Base-by-base conservation (phyloP, 1,284 basidiomycete genomes). In the Omphalotus olearius region DNA sequence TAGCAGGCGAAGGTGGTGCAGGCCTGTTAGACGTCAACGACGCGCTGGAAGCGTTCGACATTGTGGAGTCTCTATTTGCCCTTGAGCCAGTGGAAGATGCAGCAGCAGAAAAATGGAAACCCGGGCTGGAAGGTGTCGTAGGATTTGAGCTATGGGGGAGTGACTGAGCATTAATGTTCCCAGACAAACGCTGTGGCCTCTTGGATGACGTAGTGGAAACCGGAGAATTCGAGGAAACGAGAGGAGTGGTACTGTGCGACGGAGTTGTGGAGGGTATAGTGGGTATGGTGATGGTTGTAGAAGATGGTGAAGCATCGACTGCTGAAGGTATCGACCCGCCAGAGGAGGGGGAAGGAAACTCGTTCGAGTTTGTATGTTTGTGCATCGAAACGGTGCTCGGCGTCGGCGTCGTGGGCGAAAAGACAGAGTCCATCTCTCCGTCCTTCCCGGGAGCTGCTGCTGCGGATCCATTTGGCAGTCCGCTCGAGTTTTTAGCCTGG, bases 1-100 rank as follows among this genome's bases (percentile, higher is more conserved):
- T 60, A 4, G 73, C 79, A 9, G 83, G 84, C 1, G 83, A 85
- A 1, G 79, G 80, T 0, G 85, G 85, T 0, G 85, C 84, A 14
- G 80, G 83, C 7, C 84, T 76, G 3, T 74, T 79, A 2, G 81
- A 78, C 0, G 73, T 72, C 44, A 80, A 72, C 2, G 61, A 54
- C 59, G 59, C 54, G 57, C 59, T 43, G 37, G 47, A 45, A 45
- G 43, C 54, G 51, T 54, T 59, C 42, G 42, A 51, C 35, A 45
- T 42, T 17, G 58, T 57, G 26, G 63, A 56, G 26, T 52, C 47
- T 45, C 37, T 38, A 25, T 42, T 49, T 50, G 50, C 46, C 49
- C 52, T 57, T 9, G 56, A 26, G 36, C 17, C 47, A 14, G 51
- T 52, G 28, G 30, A 9, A 33, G 57, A 59, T 20, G 54, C 50